Percentiles rank a stretch among this genome's conserved stretches.
Evolutionary conservation across 1,284 basidiomycete species (phyloP).

Genomic region (Ganoderma sinense): DNA sequence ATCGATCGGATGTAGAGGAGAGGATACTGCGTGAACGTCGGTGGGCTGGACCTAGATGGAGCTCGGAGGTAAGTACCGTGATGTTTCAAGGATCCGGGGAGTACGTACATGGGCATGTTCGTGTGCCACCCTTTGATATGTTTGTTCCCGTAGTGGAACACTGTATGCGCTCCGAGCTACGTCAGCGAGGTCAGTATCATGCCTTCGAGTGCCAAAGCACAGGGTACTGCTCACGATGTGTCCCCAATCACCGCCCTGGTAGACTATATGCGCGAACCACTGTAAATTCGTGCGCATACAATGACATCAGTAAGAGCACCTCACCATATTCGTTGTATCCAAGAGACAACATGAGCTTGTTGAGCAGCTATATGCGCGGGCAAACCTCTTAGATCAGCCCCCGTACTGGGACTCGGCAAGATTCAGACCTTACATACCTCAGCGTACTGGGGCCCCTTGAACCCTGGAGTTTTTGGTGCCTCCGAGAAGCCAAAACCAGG

Average conservation of each 20-base stretch:
- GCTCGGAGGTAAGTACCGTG: slow-evolving; percentile 9
- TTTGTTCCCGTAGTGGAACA: slow-evolving; percentile 23
- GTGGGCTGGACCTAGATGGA: not conserved
- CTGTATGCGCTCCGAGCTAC: slow-evolving; percentile 19
- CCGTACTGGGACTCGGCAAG: no score
- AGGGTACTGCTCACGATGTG: not conserved
- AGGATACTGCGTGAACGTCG: not conserved
- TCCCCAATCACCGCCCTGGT: slow-evolving; percentile 2
- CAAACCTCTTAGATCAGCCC: not conserved
- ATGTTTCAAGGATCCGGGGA: slow-evolving; percentile 11
- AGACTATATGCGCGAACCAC: not conserved
- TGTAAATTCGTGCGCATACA: not conserved
- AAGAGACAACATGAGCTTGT: slow-evolving; percentile 33
- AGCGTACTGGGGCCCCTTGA: slow-evolving; percentile 35
- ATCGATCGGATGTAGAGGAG: not conserved
- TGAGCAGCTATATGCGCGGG: slow-evolving; percentile 16
- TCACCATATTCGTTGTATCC: slow-evolving; percentile 36
- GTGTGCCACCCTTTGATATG: slow-evolving; percentile 33
- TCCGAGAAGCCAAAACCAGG: slow-evolving; percentile 64
- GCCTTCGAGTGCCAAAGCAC: not conserved
- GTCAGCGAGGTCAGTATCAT: not conserved
- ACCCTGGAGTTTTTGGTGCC: slow-evolving; percentile 45
- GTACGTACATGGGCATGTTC: slow-evolving; percentile 31
- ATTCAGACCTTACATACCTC: slow-evolving; percentile 29
- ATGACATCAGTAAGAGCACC: not conserved